Evolutionary conservation across 225 moss, liverwort and hornwort species (phyloP).

Genomic region (Pseudisothecium myosuroides): DNA sequence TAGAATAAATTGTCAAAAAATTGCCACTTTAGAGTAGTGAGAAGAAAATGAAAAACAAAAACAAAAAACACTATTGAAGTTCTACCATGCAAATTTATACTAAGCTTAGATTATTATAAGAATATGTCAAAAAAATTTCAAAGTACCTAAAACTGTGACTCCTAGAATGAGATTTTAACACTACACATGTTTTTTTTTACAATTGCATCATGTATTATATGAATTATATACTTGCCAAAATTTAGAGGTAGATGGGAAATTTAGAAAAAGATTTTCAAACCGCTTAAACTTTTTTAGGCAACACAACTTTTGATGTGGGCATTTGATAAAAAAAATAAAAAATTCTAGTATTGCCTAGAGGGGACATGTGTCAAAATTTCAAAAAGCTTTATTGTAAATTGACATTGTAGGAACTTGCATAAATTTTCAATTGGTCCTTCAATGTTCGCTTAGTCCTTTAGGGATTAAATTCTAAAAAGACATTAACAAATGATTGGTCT

Average conservation of each 20-base stretch:
- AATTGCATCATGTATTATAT: neutral
- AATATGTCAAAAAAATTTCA: rapidly evolving
- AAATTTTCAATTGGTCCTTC: too few species aligned
- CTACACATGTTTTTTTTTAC: too few species aligned
- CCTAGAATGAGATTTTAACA: neutral
- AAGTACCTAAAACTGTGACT: too few species aligned
- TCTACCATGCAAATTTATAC: too few species aligned
- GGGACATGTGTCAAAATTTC: too few species aligned
- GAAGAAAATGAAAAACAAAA: too few species aligned
- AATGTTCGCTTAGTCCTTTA: rapidly evolving
- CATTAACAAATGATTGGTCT: neutral
- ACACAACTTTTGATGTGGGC: rapidly evolving
- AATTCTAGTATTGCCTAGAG: rapidly evolving
- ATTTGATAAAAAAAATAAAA: neutral
- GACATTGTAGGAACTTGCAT: too few species aligned
- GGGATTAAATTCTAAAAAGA: neutral
- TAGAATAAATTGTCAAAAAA: too few species aligned
- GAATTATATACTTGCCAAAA: rapidly evolving
- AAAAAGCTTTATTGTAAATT: too few species aligned
- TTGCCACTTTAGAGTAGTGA: too few species aligned
- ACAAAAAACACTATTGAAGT: too few species aligned
- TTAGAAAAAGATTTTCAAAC: neutral
- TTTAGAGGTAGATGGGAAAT: rapidly evolving
- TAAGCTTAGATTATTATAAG: neutral
- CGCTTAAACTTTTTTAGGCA: rapidly evolving